Base-by-base conservation (phyloP, 2,329 filamentous ascomycete genomes). In the Aspergillus flavus region DNA sequence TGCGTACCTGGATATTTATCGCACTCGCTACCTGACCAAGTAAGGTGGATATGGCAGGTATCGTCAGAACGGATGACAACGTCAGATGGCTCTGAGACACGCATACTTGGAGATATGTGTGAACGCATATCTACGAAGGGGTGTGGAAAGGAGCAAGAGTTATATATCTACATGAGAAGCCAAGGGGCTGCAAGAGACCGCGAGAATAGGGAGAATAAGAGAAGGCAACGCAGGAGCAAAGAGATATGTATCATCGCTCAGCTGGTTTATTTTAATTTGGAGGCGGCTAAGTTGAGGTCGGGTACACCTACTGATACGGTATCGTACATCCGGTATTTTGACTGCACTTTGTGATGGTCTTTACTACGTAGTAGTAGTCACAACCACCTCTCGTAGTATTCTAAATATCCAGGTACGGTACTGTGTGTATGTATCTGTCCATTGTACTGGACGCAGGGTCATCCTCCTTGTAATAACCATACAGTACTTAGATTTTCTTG, bases 1-100 rank as follows among this genome's bases (percentile, higher is more conserved):
- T 14, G n/a, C 59, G 55, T 63, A 79, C 78, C 78, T 69, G 78
- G 78, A 66, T 80, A 80, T 69, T 80, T 80, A 71, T 80, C 74
- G 61, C 69, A 70, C 56, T 71, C 73, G 61, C 68, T 68, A 58
- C 69, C 70, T 39, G 70, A 61, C 55, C 75, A 64, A 5, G 66
- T 61, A 43, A 80, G 64, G 45, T 65, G 68, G 65, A 79, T 76
- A 34, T 75, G 70, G 62, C 69, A 75, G 58, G 67, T 60, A 63
- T 74, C 71, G 48, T 73, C 64, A 21, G 68, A 57, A 61, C 68
- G 68, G 66, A 75, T 66, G 58, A 61, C 68, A 61, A 66, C 56
- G 34, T 71, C 62, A 57, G 67, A 63, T 58, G 53, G 65, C 32
- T 58, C 60, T 26, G 63, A 63, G 43, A 63, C 65, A 63, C 59